Base-by-base conservation (phyloP, 1,139 yeast species). In the Suhomyces anneliseae region DNA sequence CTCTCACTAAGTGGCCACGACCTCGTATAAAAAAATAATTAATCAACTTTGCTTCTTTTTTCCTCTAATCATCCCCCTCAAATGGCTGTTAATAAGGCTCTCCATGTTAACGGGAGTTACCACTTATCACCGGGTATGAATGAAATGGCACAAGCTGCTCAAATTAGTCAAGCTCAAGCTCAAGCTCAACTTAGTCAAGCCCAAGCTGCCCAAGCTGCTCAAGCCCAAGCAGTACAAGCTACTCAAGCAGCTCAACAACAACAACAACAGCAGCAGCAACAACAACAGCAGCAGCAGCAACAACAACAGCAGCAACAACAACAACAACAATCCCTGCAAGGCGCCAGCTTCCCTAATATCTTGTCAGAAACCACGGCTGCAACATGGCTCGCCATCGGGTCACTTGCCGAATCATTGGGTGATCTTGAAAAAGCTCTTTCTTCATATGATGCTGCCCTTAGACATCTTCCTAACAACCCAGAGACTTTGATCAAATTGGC, bases 361-460 rank as follows among this genome's bases (percentile, higher is more conserved):
- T 60, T 80, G 42, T 67, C 82, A 36, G 89, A 85, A 55, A 85
- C 92, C 45, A 89, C 93, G 32, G 87, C 92, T 4, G 95, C 90
- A 48, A 88, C 97, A 7, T 93, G 98, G 98, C 73, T 90, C 43
- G 93, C 96, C 14, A 84, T 92, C 48, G 96, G 97, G 29, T 82
- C 90, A 26, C 79, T 93, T 54, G 97, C 98, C 19, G 98, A 93
- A 65, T 76, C 90, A 47, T 74, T 93, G 54, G 96, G 95, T 19
- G 96, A 92, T 60, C 83, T 83, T 49, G 97, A 92, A 58, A 83
- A 90, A 58, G 98, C 98, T 1, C 82, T 90, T 39, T 81, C 83
- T 54, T 89, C 96, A 34, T 92, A 89, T 64, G 96, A 95, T 60
- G 78, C 90, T n/a, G 96, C 97, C 9, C 74, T 93, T 53, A 81